Evolutionary conservation across 1,284 basidiomycete genomes (phyloP), one percentile per base, ranked within the genome.

Genomic region (Earliella scabrosa): DNA sequence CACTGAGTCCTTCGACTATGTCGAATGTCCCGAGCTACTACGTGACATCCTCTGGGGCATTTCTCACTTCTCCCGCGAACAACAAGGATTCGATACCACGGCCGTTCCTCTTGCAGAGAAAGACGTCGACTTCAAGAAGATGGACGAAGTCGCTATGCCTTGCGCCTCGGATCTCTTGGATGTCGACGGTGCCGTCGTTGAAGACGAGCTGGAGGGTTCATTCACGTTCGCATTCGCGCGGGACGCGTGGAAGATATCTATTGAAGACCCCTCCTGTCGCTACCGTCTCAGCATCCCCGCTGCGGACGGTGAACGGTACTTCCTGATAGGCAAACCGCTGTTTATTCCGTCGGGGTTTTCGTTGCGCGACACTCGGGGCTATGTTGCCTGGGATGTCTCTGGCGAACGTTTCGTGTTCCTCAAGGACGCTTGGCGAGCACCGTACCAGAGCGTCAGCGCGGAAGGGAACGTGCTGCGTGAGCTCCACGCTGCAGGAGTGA

Each of bases 161-260:
- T 11, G 18, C 7, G 21, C 13, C 13, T 18, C 16, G 21, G 43
- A 44, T 26, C 26, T 44, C 23, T 44, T 26, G 4, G 27, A 29
- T 3, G n/a, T 20, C n/a, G 43, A 34, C 32, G 24, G 20, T 10
- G n/a, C 49, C 2, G 6, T 44, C 26, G 26, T 44, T 8, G n/a
- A 29, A 8, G 16, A 16, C 16, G 14, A 29, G 26, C 16, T n/a
- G 26, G 27, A 27, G 26, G 7, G 7, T 31, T 26, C 11, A 8
- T 44, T 27, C 18, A 35, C 47, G 1, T 54, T 59, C 46, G 18
- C 34, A 13, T 54, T 48, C 35, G 50, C 52, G n/a, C 49, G 57
- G 13, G 29, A 32, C 2, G 14, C 14, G 31, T 59, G 54, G 34
- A 18, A 35, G 2, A n/a, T 32, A 7, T 59, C 57, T 4, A 38